Base-by-base conservation (phyloP, 805 yeast genomes). In the Candida incommunis region DNA sequence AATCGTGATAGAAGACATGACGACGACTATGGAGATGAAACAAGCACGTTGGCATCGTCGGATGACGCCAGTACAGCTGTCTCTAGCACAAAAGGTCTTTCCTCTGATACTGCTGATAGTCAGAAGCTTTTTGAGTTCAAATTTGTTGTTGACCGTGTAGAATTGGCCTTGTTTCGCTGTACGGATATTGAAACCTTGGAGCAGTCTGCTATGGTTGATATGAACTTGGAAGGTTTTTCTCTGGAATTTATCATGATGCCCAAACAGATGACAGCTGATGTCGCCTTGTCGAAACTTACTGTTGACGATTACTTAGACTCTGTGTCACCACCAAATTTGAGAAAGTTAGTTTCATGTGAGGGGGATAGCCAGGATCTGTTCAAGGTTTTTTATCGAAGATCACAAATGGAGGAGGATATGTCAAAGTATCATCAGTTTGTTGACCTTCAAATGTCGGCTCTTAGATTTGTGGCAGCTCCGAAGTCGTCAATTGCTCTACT, bases 81-180 rank as follows among this genome's bases (percentile, higher is more conserved):
- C 15, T 13, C 40, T 11, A 25, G 27, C 13, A 22, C 9, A 5
- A 7, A 40, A 23, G 41, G 16, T 31, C 7, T 16, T 11, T n/a
- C 37, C 13, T 31, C 37, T 9, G 9, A 11, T n/a, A 16, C 5
- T 16, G 20, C 11, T 5, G n/a, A 31, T 4, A 41, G 56, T 49
- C 96, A 88, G 55, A 82, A 75, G 49, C 56, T 68, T 35, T 72
- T 90, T 54, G 95, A 88, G 48, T 70, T 92, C 51, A 67, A 73
- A 41, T 78, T 94, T 57, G 72, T 72, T 27, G 81, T 92, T 40
- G 82, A 76, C 31, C 54, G 66, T 7, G 80, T 85, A 3, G 67
- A 74, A 21, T 51, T 87, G 22, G 69, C 86, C 0, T 59, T 88
- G 18, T 72, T 72, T 37, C 75, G 85, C 53, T 90, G 94, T 57